Percentiles rank a stretch among this genome's conserved stretches.
phyloP scores from a whole-genome alignment of 345 rosid species.

The Citrus australasica region DNA sequence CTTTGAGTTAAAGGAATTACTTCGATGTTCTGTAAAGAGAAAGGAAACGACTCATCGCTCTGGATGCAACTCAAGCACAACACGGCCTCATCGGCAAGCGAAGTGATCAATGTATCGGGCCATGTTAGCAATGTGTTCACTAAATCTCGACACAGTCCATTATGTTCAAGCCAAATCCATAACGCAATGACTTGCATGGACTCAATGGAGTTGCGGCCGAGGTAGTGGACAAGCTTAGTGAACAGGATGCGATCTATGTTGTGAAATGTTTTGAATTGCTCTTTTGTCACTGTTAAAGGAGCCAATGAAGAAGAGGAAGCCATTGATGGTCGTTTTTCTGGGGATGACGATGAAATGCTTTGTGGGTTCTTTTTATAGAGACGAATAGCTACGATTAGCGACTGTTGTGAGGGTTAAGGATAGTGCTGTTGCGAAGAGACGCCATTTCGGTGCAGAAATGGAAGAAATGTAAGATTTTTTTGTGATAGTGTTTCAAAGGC shows the following conservation, averaged over 20 bases:
- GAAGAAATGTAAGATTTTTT: slow-evolving; percentile 5
- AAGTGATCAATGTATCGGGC: slow-evolving; percentile 30
- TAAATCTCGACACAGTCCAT: slow-evolving; percentile 13
- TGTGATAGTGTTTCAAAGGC: slow-evolving; percentile 8
- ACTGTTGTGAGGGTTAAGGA: background rate
- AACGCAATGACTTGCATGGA: slow-evolving; percentile 58
- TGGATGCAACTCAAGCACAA: slow-evolving; percentile 40
- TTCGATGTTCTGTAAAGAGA: background rate
- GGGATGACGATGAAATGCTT: background rate
- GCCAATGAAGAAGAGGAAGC: slow-evolving; percentile 7
- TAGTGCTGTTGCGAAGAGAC: slow-evolving; percentile 1
- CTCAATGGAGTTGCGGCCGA: slow-evolving; percentile 40
- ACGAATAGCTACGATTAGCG: background rate
- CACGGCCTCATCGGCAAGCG: slow-evolving; percentile 51
- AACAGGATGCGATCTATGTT: slow-evolving; percentile 50
- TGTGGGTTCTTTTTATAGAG: background rate
- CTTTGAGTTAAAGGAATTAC: slow-evolving; percentile 25
- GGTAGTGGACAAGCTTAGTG: slow-evolving; percentile 33
- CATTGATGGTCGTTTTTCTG: background rate
- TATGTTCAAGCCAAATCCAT: slow-evolving; percentile 56
- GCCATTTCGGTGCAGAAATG: slow-evolving; percentile 17
- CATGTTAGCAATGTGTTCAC: slow-evolving; percentile 21
- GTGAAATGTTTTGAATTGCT: slow-evolving; percentile 53
- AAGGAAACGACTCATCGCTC: slow-evolving; percentile 9
- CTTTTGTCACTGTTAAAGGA: slow-evolving; percentile 16